Evolutionary conservation across 257 asterid genomes (phyloP).

Genomic region (Penstemon barbatus): DNA sequence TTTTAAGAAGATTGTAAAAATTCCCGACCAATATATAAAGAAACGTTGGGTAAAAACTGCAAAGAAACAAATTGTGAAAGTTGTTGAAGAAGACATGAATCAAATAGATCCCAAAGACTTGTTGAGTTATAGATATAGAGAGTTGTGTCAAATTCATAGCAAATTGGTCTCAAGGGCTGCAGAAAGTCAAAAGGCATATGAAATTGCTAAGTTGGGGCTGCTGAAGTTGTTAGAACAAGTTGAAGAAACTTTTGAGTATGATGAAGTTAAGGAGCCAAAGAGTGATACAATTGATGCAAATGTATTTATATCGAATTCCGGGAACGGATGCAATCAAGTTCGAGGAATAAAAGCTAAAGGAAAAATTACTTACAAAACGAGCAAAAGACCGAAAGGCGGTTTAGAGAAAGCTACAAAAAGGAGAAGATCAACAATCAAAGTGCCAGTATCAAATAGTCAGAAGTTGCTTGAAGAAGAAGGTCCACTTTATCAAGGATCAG

Average conservation of each 20-base stretch:
- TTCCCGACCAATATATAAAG: slow-evolving; percentile 5
- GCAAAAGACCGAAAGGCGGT: neutral
- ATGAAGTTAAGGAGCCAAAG: neutral
- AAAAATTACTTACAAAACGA: neutral
- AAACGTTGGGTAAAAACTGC: slow-evolving; percentile 9
- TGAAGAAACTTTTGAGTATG: neutral
- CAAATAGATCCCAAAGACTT: slow-evolving; percentile 1
- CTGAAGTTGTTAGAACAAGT: neutral
- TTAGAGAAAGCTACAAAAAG: neutral
- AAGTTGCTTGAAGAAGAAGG: too few species aligned
- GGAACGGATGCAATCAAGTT: slow-evolving; percentile 10
- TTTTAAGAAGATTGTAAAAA: neutral
- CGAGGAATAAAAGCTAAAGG: slow-evolving; percentile 5
- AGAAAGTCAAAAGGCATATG: slow-evolving; percentile 7
- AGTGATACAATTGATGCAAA: too few species aligned
- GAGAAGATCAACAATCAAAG: neutral
- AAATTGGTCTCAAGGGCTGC: neutral
- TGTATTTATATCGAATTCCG: too few species aligned
- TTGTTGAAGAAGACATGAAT: neutral
- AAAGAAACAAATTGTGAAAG: neutral
- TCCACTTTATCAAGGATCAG: too few species aligned
- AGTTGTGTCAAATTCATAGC: neutral
- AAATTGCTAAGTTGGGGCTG: neutral
- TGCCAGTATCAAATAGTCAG: too few species aligned
- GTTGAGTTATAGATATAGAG: neutral